Evolutionary conservation across 2,329 filamentous ascomycete genomes (phyloP), one percentile per base, ranked within the genome.

Genomic region (Xylariomycetidae sp.): DNA sequence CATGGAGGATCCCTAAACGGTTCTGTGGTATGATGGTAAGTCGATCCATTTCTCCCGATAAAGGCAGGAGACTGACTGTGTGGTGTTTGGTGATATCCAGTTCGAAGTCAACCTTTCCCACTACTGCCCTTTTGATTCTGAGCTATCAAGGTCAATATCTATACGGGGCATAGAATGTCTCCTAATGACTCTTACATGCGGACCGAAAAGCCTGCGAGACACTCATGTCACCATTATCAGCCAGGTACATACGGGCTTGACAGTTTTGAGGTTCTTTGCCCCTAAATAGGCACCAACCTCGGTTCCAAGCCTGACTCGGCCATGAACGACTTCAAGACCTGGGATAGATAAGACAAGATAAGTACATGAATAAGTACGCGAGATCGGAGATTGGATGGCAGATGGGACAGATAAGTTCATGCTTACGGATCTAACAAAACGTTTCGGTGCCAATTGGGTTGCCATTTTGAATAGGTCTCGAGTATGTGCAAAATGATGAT

Each of bases 321-420:
- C 66, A 85, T 78, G 61, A 96, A 96, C 2, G 86, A 89, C 57
- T 85, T 83, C 69, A 88, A 75, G 29, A 94, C 87, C 87, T 92
- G 38, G 12, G 18, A 23, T 34, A 26, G 20, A 23, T 23, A 25
- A n/a, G n/a, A n/a, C n/a, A n/a, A n/a, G n/a, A n/a, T n/a, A n/a
- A n/a, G n/a, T n/a, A n/a, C n/a, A n/a, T n/a, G n/a, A n/a, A n/a
- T n/a, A n/a, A n/a, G n/a, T n/a, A n/a, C n/a, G n/a, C n/a, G n/a
- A n/a, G n/a, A n/a, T n/a, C n/a, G n/a, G n/a, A n/a, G n/a, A n/a
- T n/a, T n/a, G n/a, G n/a, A n/a, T n/a, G n/a, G n/a, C n/a, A n/a
- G n/a, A n/a, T n/a, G n/a, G n/a, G n/a, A n/a, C n/a, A n/a, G n/a
- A n/a, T n/a, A n/a, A n/a, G n/a, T n/a, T n/a, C n/a, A n/a, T n/a